These are phyloP conservation scores for Cytospora paraplurivora DNA, from an alignment of 2,329 filamentous ascomycete species.

Conservation along the genomic window DNA sequence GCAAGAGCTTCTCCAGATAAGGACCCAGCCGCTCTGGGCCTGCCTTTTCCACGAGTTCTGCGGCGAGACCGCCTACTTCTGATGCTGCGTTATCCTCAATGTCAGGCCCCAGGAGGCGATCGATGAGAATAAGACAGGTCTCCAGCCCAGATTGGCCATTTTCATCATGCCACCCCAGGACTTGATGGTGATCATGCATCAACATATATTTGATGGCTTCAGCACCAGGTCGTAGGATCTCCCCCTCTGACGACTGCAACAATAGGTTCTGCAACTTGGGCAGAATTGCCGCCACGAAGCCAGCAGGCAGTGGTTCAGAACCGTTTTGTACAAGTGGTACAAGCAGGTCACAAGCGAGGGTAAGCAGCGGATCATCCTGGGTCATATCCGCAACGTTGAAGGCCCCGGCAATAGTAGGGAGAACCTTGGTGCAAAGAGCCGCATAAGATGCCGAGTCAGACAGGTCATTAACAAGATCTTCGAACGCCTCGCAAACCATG, in stretches of 20 bases:
- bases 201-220: constrained; percentile 88
- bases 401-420: constrained; percentile 84
- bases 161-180: constrained; percentile 83
- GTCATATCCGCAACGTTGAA: constrained; percentile 88
- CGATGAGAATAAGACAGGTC: constrained; percentile 87
- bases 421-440: constrained; percentile 78
- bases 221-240: constrained; percentile 83
- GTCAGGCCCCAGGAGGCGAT: constrained; percentile 77
- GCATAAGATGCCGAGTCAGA: constrained; percentile 71
- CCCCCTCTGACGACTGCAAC: constrained; percentile 81
- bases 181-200: constrained; percentile 84
- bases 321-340: constrained; percentile 80
- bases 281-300: constrained; percentile 82
- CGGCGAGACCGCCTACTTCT: constrained; percentile 93
- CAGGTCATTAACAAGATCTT: constrained; percentile 76
- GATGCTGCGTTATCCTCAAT: constrained; percentile 94
- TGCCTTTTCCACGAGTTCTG: constrained; percentile 93
- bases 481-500: constrained; percentile 86
- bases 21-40: constrained; percentile 88
- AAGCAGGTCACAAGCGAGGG: constrained; percentile 76
- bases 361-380: constrained; percentile 80
- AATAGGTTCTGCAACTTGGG: constrained; percentile 85
- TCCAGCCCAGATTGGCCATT: constrained; percentile 82
- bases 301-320: constrained; percentile 79
- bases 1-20: constrained; percentile 83